Base-by-base conservation (phyloP, 2,329 filamentous ascomycete genomes). In the Fusarium verticillioides region DNA sequence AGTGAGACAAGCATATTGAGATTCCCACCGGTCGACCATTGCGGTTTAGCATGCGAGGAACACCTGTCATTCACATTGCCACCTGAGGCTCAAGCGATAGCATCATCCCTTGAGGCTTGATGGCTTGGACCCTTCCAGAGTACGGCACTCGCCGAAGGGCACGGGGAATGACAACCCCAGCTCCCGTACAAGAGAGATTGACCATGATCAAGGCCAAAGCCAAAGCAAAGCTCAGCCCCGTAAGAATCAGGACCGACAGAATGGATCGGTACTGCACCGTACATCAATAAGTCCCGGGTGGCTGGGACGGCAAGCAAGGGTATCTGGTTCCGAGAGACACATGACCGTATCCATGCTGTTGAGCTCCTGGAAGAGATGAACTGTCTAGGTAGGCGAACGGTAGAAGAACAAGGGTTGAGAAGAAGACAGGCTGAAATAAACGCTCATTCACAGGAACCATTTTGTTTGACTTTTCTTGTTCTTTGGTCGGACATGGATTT, bases 271-370 rank as follows among this genome's bases (percentile, higher is more conserved):
- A 73, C 46, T 70, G 40, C n/a, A 46, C 23, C 36, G 54, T 58
- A 58, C 54, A 58, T 58, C 40, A 66, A 70, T 60, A 44, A 56
- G 62, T 74, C 64, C 75, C 75, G 26, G 67, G 44, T 69, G 63
- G 65, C 62, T 70, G 74, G 72, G 72, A 72, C 74, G 58, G 64
- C 62, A 70, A 58, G 50, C 62, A 69, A 61, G 73, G 66, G 63
- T 54, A 60, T 69, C 50, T 60, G 36, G 40, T 52, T 68, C 53
- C 62, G 54, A 67, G 42, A 28, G 36, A 49, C 26, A 52, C 39
- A 49, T 59, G 26, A 58, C 58, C 39, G 23, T 32, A 66, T 32
- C 43, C 42, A 39, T 32, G 40, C 18, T 28, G 30, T 50, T 23
- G 28, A 30, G 18, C 9, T 46, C 52, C 52, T 42, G 26, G 19